phyloP scores from a whole-genome alignment of 768 basidiomycete species.

The Boletus speciosus region DNA sequence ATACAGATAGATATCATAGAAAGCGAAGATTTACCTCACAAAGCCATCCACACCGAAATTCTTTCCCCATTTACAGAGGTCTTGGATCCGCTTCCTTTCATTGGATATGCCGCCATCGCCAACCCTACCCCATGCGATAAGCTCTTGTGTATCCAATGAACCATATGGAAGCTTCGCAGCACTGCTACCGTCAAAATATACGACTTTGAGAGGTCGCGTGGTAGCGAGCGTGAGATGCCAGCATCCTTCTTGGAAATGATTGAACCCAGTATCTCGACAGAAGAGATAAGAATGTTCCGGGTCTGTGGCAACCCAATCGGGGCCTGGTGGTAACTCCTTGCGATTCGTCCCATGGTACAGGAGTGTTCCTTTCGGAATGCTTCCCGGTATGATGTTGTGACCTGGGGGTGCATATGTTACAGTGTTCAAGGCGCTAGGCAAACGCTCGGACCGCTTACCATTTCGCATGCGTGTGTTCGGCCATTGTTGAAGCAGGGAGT shows the following conservation, averaged over 20 bases:
- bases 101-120: constrained; percentile 13
- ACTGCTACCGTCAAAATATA: constrained; percentile 54
- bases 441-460: constrained; percentile 24
- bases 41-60: constrained; percentile 43
- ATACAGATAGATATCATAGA: not conserved
- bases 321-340: constrained; percentile 24
- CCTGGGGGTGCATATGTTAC: constrained; percentile 12
- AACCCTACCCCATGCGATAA: constrained; percentile 40
- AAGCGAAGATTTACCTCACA: constrained; percentile 32
- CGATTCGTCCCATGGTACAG: constrained; percentile 32
- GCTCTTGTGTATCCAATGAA: constrained; percentile 45
- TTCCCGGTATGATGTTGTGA: constrained; percentile 30
- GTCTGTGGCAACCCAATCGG: constrained; percentile 35
- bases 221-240: constrained; percentile 17
- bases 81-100: constrained; percentile 36
- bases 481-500: constrained; percentile 40
- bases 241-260: not conserved
- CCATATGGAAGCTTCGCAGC: constrained; percentile 42
- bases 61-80: constrained; percentile 44
- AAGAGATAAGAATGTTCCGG: constrained; percentile 39
- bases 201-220: constrained; percentile 37
- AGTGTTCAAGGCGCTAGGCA: constrained; percentile 14
- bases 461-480: constrained; percentile 46
- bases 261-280: constrained; percentile 18
- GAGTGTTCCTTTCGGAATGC: constrained; percentile 34